phyloP scores from a whole-genome alignment of 805 yeast genomes.

The Starmerella etchellsii region DNA sequence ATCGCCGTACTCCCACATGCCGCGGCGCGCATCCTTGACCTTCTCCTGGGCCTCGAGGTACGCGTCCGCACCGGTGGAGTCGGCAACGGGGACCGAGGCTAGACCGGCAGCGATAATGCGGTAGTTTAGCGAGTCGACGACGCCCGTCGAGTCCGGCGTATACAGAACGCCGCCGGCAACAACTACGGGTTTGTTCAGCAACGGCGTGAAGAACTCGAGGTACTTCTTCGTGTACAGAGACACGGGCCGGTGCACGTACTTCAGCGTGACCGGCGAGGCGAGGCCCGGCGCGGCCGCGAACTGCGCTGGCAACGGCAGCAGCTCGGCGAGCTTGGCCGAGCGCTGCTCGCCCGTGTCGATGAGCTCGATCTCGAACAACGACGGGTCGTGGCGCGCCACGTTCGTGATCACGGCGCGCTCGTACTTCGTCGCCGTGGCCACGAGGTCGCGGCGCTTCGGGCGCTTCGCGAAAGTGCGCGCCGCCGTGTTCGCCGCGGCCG shows the following conservation, averaged over 20 bases:
- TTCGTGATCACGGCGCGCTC: conserved; percentile 30
- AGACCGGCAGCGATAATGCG: conserved; percentile 47
- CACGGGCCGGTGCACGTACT: conserved; percentile 47
- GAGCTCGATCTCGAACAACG: conserved; percentile 40
- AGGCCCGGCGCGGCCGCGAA: conserved; percentile 39
- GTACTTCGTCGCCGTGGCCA: conserved; percentile 43
- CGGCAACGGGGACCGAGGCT: conserved; percentile 37
- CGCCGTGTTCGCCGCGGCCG: conserved; percentile 24
- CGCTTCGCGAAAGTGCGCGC: conserved; percentile 22
- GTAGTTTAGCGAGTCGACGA: conserved; percentile 46
- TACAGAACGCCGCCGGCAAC: conserved; percentile 40
- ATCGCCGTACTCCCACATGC: conserved; percentile 71
- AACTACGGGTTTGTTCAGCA: conserved; percentile 43
- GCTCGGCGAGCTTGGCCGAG: conserved; percentile 26
- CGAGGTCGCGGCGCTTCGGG: conserved; percentile 43
- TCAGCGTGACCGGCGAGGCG: conserved; percentile 26
- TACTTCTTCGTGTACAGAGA: conserved; percentile 45
- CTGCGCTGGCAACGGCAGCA: conserved; percentile 43
- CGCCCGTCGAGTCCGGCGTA: conserved; percentile 42
- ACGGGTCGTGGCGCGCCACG: conserved; percentile 4
- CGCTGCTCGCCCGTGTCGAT: conserved; percentile 45
- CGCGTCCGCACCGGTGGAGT: conserved; percentile 24
- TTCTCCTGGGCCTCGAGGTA: conserved; percentile 34
- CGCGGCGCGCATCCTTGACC: conserved; percentile 41
- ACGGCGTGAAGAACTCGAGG: conserved; percentile 43